Evolutionary conservation across 176 grass and related monocot species (phyloP).

Genomic region (Coix lacrymajobi): DNA sequence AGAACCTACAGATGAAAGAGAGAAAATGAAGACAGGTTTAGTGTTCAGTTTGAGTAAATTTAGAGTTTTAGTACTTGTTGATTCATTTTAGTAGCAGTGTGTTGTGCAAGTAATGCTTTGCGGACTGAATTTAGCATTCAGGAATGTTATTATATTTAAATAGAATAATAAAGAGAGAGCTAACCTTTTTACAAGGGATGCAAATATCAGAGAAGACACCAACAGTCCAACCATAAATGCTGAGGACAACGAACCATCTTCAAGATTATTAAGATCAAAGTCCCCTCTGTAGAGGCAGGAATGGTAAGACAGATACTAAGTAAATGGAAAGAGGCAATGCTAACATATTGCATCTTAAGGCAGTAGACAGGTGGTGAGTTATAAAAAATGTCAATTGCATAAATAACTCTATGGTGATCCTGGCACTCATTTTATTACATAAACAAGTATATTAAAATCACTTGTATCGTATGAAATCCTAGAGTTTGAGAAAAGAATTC

Average conservation of each 20-base stretch:
- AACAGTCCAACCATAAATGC: constrained; percentile 99
- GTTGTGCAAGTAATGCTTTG: neutral
- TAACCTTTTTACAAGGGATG: constrained; percentile 81
- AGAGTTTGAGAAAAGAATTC: constrained; percentile 2
- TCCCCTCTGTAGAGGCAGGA: constrained; percentile 54
- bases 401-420: neutral
- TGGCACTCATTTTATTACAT: neutral
- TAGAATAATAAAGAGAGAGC: neutral
- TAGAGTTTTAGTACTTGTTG: neutral
- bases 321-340: neutral
- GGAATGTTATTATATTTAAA: neutral
- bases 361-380: neutral
- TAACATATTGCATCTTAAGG: neutral
- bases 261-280: constrained; percentile 85
- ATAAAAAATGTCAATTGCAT: neutral
- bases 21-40: neutral
- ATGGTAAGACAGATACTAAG: neutral
- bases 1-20: neutral
- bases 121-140: neutral
- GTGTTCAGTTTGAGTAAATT: neutral
- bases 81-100: neutral
- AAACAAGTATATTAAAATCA: neutral
- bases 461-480: neutral
- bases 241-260: constrained; percentile 96
- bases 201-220: constrained; percentile 86